phyloP scores from a whole-genome alignment of 1,284 basidiomycete genomes.

The Sphagnurus paluster region DNA sequence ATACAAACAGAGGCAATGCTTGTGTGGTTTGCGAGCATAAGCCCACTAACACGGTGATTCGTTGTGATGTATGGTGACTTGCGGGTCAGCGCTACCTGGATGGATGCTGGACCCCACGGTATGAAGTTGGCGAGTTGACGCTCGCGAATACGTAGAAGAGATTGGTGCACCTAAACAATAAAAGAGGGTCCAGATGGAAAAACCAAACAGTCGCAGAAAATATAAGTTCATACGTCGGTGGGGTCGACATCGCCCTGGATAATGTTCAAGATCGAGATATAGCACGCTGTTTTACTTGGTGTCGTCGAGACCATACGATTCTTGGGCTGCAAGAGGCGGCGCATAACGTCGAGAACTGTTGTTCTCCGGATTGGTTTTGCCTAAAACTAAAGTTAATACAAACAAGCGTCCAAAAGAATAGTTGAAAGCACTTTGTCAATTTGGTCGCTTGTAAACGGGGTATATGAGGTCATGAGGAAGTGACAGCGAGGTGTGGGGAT shows the following conservation, averaged over 20 bases:
- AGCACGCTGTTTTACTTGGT: conserved; percentile 89
- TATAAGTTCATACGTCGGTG: conserved; percentile 72
- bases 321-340: conserved; percentile 94
- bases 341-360: conserved; percentile 98
- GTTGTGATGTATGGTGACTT: conserved; percentile 87
- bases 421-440: conserved; percentile 75
- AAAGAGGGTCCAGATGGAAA: conserved; percentile 2
- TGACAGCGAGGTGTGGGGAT: conserved; percentile 99
- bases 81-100: conserved; percentile 95
- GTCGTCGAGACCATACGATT: conserved; percentile 98
- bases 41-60: conserved; percentile 91
- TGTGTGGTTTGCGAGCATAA: conserved; percentile 99
- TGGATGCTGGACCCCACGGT: conserved; percentile 98
- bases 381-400: conserved; percentile 36
- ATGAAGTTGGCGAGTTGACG: conserved; percentile 97
- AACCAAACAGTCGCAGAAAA: neutral
- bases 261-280: conserved; percentile 98
- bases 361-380: conserved; percentile 90
- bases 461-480: conserved; percentile 99
- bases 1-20: conserved; percentile 87
- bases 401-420: neutral
- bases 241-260: conserved; percentile 99
- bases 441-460: conserved; percentile 95
- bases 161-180: conserved; percentile 84
- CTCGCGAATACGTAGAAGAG: conserved; percentile 93